Conservation (phyloP, 2,329 filamentous ascomycete genomes). For the Sordariomycetes sp. region DNA sequence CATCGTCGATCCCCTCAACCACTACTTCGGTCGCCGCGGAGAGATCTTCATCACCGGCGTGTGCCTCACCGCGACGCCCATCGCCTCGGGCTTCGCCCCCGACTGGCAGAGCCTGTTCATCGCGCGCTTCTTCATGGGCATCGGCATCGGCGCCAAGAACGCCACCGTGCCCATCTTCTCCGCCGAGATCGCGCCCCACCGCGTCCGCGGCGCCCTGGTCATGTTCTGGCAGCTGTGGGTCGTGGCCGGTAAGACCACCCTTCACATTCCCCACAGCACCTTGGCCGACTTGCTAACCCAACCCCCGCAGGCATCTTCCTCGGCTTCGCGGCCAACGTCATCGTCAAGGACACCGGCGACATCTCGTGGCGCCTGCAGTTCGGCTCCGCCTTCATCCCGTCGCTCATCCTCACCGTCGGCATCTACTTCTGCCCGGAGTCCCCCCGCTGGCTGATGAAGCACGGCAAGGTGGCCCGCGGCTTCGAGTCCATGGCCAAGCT, state of each 20-base stretch:
- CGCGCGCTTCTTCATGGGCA: conserved; percentile 34
- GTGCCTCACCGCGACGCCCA: conserved; percentile 40
- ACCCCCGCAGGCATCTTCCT: conserved; percentile 25
- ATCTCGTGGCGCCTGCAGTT: conserved; percentile 54
- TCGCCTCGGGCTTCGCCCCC: conserved; percentile 49
- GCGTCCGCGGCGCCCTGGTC: conserved; percentile 39
- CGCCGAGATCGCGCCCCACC: conserved; percentile 38
- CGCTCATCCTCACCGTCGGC: conserved; percentile 38
- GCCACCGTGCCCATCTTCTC: conserved; percentile 41
- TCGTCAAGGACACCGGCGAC: conserved; percentile 37
- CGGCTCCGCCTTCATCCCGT: conserved; percentile 43
- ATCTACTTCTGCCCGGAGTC: conserved; percentile 57
- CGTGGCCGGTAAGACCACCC: conserved; percentile 10
- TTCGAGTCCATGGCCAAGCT: conserved; percentile 35
- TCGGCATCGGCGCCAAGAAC: conserved; percentile 47
- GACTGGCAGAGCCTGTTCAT: conserved; percentile 46
- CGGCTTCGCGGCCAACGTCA: conserved; percentile 41
- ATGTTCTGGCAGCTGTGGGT: conserved; percentile 38
- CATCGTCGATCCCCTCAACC: conserved; percentile 39
- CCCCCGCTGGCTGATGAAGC: conserved; percentile 55
- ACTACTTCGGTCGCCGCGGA: conserved; percentile 53
- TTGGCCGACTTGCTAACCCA: background rate
- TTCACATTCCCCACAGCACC: background rate
- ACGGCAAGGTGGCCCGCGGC: conserved; percentile 45
- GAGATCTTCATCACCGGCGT: conserved; percentile 53